Evolutionary conservation across 352 stramenopile genomes (phyloP), one percentile per base, ranked within the genome.

Genomic region (Globisporangium recalcitrans): DNA sequence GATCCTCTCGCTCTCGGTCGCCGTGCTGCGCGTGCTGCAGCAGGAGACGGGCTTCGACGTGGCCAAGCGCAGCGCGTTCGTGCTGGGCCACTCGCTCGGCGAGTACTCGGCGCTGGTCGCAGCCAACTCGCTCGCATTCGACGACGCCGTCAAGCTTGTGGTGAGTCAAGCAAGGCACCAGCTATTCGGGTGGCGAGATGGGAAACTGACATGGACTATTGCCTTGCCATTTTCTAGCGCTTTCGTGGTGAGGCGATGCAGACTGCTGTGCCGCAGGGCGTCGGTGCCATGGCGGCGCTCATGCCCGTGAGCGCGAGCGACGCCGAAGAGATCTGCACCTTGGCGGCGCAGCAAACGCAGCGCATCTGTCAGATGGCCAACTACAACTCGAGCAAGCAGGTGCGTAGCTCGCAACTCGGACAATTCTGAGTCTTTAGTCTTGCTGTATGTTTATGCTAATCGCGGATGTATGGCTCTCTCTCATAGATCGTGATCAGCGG

Each of bases 361-460:
- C 73, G 70, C 36, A 72, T 85, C 7, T 95, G 86, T 62, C 71
- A 89, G 61, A 84, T 95, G 40, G 85, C 87, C 62, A 96, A 96
- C 72, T 91, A 93, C 73, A 96, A 96, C 73, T 93, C 83, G 10
- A 89, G 66, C 67, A 91, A 90, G 70, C 87, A 96, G 77, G 82
- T 82, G 29, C 1, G 24, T 9, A 19, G 22, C 16, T 24, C 4
- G 14, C 5, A 49, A 29, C 7, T 27, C n/a, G n/a, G n/a, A n/a
- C 8, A 27, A 4, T 11, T 26, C 42, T 49, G 42, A 21, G 9
- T 29, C 14, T 36, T 6, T 60, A 16, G 31, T 10, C 8, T 13
- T 9, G 9, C 4, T 34, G 8, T 11, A 34, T n/a, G n/a, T n/a
- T n/a, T n/a, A 34, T 9, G 31, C 31, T 34, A 34, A 34, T 11